These are phyloP conservation scores for Penicillium argentinense DNA, from an alignment of 495 filamentous ascomycete genomes.

Conservation along the genomic window DNA sequence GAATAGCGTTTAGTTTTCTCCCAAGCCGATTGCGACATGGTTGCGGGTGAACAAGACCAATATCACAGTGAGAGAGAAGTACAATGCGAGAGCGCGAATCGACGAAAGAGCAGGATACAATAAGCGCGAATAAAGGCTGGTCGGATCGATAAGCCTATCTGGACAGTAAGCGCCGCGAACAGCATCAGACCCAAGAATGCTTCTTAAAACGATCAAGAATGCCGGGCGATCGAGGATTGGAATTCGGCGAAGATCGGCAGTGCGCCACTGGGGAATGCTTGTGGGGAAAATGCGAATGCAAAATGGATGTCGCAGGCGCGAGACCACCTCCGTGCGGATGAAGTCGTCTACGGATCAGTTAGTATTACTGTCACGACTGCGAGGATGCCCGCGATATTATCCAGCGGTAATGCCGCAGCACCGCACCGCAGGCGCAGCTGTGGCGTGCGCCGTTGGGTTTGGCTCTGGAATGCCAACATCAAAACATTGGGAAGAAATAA, in stretches of 20 bases:
- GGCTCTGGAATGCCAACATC: constrained; percentile 10
- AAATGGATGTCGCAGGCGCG: too few relatives aligned
- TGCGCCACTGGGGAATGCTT: constrained; percentile 19
- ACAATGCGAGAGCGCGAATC: too few relatives aligned
- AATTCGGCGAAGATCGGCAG: constrained; percentile 22
- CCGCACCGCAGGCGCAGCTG: too few relatives aligned
- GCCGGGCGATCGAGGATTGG: constrained; percentile 9
- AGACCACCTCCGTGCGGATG: too few relatives aligned
- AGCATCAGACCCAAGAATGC: constrained; percentile 14
- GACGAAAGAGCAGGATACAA: too few relatives aligned
- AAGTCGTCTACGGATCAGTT: too few relatives aligned
- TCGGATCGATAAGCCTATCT: too few relatives aligned
- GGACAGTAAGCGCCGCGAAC: constrained; percentile 25
- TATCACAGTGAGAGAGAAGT: background rate
- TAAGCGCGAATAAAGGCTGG: too few relatives aligned
- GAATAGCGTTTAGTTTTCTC: constrained; percentile 43
- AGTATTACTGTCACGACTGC: too few relatives aligned
- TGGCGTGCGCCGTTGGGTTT: too few relatives aligned
- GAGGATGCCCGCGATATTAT: too few relatives aligned
- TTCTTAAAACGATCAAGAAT: constrained; percentile 21
- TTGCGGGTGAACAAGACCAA: constrained; percentile 3
- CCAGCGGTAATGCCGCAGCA: too few relatives aligned
- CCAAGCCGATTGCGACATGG: constrained; percentile 37
- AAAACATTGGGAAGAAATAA: constrained; percentile 5
- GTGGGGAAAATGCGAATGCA: constrained; percentile 26